Base-by-base conservation (phyloP, 2,329 filamentous ascomycete species). In the Simplicillium sp. region DNA sequence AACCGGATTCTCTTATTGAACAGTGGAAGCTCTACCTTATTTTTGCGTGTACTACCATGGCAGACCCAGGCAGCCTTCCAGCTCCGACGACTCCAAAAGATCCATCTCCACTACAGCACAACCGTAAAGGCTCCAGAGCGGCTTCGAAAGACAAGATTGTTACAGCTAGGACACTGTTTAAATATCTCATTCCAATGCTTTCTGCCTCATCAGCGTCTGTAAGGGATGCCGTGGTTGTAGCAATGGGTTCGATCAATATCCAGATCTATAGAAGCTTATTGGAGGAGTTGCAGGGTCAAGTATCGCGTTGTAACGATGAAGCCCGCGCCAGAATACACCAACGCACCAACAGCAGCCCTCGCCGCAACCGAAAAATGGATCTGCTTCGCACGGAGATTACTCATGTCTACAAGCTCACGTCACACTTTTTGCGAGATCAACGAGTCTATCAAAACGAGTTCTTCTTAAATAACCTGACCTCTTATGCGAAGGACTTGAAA, bases 1-100 rank as follows among this genome's bases (percentile, higher is more conserved):
- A 88, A 14, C 85, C 89, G 0, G 88, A 94, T 52, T 80, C 94
- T 16, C 72, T 96, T 43, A 80, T 98, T 44, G 94, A 97, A 60
- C 92, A 98, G 58, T 98, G 90, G 90, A 97, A 96, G 61, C 69
- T 97, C 2, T 97, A 97, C 58, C 72, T 98, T 18, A 89, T 96
- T 41, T 96, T 98, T 65, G 92, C 90, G 9, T 98, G 94, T 62
- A 95, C 90, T 9, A 97, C 92, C 0, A 70, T 98, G 42, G 89
- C 86, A 31, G 92, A 92, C 49, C 77, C 87, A 9, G 87, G 87
- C 9, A 78, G 70, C 42, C 70, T 71, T 16, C 56, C 54, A 12
- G 36, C 38, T 15, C 44, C 49, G 29, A 55, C 42, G 14, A 48
- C 57, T 1, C 48, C 60, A 3, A 76, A 80, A 41, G 68, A 81